These are phyloP conservation scores for Enteropsectra breve DNA, from an alignment of 371 early-diverging fungal genomes.

Conservation along the genomic window DNA sequence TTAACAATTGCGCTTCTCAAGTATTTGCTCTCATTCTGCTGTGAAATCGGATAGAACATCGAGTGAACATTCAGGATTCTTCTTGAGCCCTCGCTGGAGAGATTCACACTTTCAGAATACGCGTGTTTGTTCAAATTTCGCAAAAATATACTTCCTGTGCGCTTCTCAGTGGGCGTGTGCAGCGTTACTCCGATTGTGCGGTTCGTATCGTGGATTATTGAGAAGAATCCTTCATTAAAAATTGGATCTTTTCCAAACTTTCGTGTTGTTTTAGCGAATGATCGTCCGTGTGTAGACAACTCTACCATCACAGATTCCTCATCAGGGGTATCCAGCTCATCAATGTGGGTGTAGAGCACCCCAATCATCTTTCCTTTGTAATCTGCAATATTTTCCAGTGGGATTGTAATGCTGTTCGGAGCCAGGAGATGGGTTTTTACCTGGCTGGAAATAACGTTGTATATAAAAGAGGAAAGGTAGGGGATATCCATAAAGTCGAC, in stretches of 20 bases:
- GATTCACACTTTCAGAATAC: constrained; percentile 14
- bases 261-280: constrained; percentile 20
- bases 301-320: constrained; percentile 26
- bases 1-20: constrained; percentile 49
- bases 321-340: constrained; percentile 27
- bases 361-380: constrained; percentile 52
- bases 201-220: constrained; percentile 45
- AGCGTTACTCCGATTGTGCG: constrained; percentile 33
- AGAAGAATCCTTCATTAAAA: constrained; percentile 54
- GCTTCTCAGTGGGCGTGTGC: constrained; percentile 8
- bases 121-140: constrained; percentile 38
- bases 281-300: constrained; percentile 43
- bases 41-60: constrained; percentile 27
- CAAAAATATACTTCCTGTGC: constrained; percentile 33
- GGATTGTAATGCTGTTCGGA: constrained; percentile 56
- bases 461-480: constrained; percentile 59
- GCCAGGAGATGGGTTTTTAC: constrained; percentile 45
- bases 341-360: constrained; percentile 52
- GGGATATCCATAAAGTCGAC: constrained; percentile 72
- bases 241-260: constrained; percentile 29
- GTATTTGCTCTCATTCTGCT: constrained; percentile 25
- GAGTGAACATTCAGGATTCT: constrained; percentile 14
- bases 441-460: constrained; percentile 47
- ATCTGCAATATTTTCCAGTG: constrained; percentile 50
- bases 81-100: background rate